Percentiles rank a stretch among this genome's conserved stretches.
phyloP scores from a whole-genome alignment of 73 alveolate species.

The Paramecium sonneborni region DNA sequence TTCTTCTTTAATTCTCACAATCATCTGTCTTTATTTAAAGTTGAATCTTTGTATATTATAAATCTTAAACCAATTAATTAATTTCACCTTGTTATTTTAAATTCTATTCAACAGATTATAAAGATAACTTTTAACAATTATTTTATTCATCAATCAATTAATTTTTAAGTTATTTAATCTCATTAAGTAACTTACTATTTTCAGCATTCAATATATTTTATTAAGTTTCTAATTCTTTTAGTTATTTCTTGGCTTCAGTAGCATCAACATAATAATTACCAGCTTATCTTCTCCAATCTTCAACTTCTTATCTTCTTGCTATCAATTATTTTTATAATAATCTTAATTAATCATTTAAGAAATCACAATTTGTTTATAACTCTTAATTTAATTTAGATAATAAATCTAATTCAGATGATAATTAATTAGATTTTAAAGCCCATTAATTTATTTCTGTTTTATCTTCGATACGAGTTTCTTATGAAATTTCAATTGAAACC shows the following conservation, averaged over 20 bases:
- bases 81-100: neutral
- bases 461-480: conserved; percentile 4
- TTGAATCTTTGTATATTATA: neutral
- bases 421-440: neutral
- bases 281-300: conserved; percentile 62
- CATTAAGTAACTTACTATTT: neutral
- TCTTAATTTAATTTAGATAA: neutral
- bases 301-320: conserved; percentile 51
- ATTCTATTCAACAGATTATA: neutral
- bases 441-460: neutral
- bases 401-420: neutral
- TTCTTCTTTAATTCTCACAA: neutral
- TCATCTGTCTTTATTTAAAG: neutral
- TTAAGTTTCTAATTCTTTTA: neutral
- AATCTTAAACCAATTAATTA: neutral
- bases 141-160: neutral
- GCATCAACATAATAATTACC: conserved; percentile 41
- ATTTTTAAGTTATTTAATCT: neutral
- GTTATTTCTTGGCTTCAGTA: neutral
- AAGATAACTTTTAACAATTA: neutral
- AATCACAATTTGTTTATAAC: conserved; percentile 21
- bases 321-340: neutral
- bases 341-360: conserved; percentile 24
- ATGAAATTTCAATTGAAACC: neutral
- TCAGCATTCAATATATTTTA: neutral